Percentiles rank a stretch among this genome's conserved stretches.
Conservation (phyloP, 352 stramenopile genomes). For the Phytophthora europaea region DNA sequence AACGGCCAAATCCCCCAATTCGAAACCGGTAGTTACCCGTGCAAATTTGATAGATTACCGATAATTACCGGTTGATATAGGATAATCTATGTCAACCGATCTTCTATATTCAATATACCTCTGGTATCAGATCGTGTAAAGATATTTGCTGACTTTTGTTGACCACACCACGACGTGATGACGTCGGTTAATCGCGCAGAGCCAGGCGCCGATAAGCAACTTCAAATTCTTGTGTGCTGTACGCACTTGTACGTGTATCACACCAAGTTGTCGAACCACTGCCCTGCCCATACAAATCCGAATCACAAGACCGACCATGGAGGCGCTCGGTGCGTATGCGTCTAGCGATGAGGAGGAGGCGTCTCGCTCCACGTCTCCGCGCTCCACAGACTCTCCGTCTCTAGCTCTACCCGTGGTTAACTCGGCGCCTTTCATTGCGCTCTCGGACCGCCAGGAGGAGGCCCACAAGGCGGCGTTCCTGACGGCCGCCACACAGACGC, state of each 20-base stretch:
- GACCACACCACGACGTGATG: conserved; percentile 2
- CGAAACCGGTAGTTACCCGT: neutral
- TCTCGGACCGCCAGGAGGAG: conserved; percentile 39
- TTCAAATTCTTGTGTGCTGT: conserved; percentile 1
- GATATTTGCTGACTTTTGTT: neutral
- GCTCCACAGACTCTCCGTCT: conserved; percentile 21
- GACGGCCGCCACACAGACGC: conserved; percentile 40
- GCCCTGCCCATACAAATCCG: neutral
- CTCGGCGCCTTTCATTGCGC: conserved; percentile 57
- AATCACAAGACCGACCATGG: conserved; percentile 37
- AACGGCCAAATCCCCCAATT: conserved; percentile 13
- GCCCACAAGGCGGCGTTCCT: conserved; percentile 52
- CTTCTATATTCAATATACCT: neutral
- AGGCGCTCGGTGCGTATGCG: conserved; percentile 55
- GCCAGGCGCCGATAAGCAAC: conserved; percentile 9
- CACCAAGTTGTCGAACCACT: neutral
- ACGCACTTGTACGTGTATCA: neutral
- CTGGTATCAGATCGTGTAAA: neutral
- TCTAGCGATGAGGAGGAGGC: conserved; percentile 60
- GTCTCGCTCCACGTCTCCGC: neutral
- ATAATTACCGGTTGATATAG: neutral
- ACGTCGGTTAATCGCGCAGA: conserved; percentile 11
- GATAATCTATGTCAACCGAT: neutral
- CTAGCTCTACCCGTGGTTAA: conserved; percentile 57
- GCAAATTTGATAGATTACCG: neutral